These are phyloP conservation scores for Lachnellula willkommii DNA, from an alignment of 2,329 filamentous ascomycete species.

Conservation along the genomic window DNA sequence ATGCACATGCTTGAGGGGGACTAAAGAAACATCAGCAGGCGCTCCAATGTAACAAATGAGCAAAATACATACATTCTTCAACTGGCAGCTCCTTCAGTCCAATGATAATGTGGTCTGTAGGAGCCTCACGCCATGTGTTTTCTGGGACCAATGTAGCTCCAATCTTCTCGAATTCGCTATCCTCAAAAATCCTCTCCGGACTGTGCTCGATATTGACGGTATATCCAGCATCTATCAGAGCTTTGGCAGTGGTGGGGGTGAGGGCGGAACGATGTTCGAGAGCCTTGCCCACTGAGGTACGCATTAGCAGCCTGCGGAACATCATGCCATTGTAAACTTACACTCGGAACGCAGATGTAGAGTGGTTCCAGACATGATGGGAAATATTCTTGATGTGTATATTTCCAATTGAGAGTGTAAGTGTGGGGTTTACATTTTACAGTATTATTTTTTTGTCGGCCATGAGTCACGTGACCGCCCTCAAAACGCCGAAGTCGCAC, in stretches of 20 bases:
- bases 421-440: constrained; percentile 8
- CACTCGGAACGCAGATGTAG: constrained; percentile 38
- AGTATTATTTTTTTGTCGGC: constrained; percentile 11
- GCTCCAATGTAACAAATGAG: constrained; percentile 4
- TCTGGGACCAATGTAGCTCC: constrained; percentile 62
- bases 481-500: constrained; percentile 6
- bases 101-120: constrained; percentile 64
- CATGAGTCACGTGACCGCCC: constrained; percentile 15
- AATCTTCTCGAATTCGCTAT: constrained; percentile 55
- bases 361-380: constrained; percentile 31
- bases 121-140: constrained; percentile 63
- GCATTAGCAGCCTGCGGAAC: constrained; percentile 25
- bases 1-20: constrained; percentile 67
- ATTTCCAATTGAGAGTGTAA: constrained; percentile 14
- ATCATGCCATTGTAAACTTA: constrained; percentile 25
- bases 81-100: constrained; percentile 75
- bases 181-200: constrained; percentile 60
- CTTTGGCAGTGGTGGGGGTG: constrained; percentile 44
- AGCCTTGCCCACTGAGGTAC: constrained; percentile 34
- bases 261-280: constrained; percentile 38
- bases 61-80: constrained; percentile 49
- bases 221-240: constrained; percentile 64
- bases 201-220: constrained; percentile 62
- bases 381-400: constrained; percentile 5
- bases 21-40: constrained; percentile 21